These are phyloP conservation scores for Rosa hybrid DNA, from an alignment of 331 rosid genomes.

Conservation along the genomic window DNA sequence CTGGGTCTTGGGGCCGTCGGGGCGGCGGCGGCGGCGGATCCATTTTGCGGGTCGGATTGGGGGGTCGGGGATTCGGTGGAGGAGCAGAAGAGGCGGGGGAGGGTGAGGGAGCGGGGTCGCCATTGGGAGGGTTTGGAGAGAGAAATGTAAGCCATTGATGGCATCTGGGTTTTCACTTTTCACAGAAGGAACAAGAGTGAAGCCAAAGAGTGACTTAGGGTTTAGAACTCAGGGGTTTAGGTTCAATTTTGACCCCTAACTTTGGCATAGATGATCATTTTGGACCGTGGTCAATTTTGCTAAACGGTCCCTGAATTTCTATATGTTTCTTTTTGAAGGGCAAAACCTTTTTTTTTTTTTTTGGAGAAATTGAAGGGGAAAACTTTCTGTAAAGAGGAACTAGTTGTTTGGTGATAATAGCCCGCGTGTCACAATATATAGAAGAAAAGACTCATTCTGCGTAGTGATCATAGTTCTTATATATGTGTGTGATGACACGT, in stretches of 20 bases:
- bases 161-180: background rate
- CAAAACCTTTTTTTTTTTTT: no score
- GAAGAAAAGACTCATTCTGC: background rate
- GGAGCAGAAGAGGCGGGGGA: constrained; percentile 4
- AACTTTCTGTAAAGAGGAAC: background rate
- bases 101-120: constrained; percentile 1
- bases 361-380: background rate
- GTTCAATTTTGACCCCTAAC: no score
- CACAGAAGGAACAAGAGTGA: no score
- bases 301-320: no score
- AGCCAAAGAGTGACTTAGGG: no score
- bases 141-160: constrained; percentile 10
- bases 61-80: constrained; percentile 19
- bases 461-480: background rate
- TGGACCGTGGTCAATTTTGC: no score
- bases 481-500: no score
- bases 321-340: no score
- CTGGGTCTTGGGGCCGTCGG: constrained; percentile 27
- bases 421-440: background rate
- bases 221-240: no score
- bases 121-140: constrained; percentile 27
- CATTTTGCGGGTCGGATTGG: background rate
- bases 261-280: no score
- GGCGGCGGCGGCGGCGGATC: no score
- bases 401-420: background rate